Conservation (phyloP, 805 yeast genomes). For the Candida andamanensis region DNA sequence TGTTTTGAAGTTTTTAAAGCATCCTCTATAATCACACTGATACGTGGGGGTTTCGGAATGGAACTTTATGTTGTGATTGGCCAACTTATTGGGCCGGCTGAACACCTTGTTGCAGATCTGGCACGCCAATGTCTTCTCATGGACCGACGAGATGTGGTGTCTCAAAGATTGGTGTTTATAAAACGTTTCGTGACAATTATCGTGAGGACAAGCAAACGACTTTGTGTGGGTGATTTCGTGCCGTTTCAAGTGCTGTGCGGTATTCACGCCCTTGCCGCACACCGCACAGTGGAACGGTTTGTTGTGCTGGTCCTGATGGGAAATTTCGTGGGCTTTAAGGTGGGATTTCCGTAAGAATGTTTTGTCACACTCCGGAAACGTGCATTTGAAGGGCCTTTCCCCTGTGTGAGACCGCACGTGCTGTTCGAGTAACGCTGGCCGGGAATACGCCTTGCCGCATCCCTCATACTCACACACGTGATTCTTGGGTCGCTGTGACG, state of each 20-base stretch:
- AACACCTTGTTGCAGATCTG: slow-evolving; percentile 60
- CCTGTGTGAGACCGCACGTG: slow-evolving; percentile 75
- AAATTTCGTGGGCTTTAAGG: slow-evolving; percentile 64
- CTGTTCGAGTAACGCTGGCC: slow-evolving; percentile 80
- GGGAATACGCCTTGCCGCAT: slow-evolving; percentile 55
- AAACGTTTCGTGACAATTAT: slow-evolving; percentile 62
- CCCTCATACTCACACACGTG: slow-evolving; percentile 59
- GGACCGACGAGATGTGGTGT: slow-evolving; percentile 64
- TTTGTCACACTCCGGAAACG: slow-evolving; percentile 49
- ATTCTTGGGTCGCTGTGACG: slow-evolving; percentile 36
- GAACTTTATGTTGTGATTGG: slow-evolving; percentile 58
- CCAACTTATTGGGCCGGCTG: slow-evolving; percentile 58
- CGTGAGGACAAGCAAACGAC: slow-evolving; percentile 56
- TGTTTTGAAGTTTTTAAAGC: slow-evolving; percentile 55
- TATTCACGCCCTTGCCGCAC: slow-evolving; percentile 80
- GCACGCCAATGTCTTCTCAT: slow-evolving; percentile 53
- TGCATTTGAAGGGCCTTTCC: slow-evolving; percentile 72
- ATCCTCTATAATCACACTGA: slow-evolving; percentile 59
- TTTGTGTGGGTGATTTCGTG: slow-evolving; percentile 78
- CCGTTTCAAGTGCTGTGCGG: slow-evolving; percentile 74
- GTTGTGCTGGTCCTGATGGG: slow-evolving; percentile 48
- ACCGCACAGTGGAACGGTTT: slow-evolving; percentile 69
- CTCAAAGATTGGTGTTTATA: slow-evolving; percentile 71
- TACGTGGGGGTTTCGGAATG: slow-evolving; percentile 56
- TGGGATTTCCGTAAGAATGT: slow-evolving; percentile 76